Conservation (phyloP, 441 rosid species). For the Euphorbia celastroides region DNA sequence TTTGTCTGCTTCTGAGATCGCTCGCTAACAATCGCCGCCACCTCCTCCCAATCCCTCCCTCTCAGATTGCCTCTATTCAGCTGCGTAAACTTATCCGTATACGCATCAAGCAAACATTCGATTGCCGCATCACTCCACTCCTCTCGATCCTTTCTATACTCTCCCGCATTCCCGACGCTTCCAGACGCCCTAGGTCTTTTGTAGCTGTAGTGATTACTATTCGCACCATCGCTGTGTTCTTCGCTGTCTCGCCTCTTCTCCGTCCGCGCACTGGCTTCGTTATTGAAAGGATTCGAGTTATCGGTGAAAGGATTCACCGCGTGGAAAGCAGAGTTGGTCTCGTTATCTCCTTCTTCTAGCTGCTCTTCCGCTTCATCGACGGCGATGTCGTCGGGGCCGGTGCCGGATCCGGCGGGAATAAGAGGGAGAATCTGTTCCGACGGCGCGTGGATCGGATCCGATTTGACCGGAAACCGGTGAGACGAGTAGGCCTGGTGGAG, state of each 20-base stretch:
- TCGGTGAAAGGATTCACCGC: conserved; percentile 36
- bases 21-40: conserved; percentile 70
- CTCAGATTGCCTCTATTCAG: conserved; percentile 80
- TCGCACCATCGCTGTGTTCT: conserved; percentile 21
- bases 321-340: conserved; percentile 43
- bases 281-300: conserved; percentile 29
- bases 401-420: conserved; percentile 15
- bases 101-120: conserved; percentile 59
- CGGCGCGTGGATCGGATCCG: conserved; percentile 23
- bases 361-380: conserved; percentile 29
- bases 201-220: conserved; percentile 26
- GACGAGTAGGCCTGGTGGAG: conserved; percentile 34
- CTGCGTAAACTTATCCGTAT: conserved; percentile 65
- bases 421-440: conserved; percentile 35
- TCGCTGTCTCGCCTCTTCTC: conserved; percentile 50
- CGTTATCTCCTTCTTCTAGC: conserved; percentile 40
- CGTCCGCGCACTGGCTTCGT: conserved; percentile 29
- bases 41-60: conserved; percentile 97
- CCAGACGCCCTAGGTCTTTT: conserved; percentile 38
- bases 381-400: conserved; percentile 4
- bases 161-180: conserved; percentile 13
- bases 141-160: conserved; percentile 74
- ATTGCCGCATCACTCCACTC: conserved; percentile 96
- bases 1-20: conserved; percentile 50
- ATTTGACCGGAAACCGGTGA: conserved; percentile 29